Conservation (phyloP, 2,329 filamentous ascomycete species). For the Cordyceps farinosa region DNA sequence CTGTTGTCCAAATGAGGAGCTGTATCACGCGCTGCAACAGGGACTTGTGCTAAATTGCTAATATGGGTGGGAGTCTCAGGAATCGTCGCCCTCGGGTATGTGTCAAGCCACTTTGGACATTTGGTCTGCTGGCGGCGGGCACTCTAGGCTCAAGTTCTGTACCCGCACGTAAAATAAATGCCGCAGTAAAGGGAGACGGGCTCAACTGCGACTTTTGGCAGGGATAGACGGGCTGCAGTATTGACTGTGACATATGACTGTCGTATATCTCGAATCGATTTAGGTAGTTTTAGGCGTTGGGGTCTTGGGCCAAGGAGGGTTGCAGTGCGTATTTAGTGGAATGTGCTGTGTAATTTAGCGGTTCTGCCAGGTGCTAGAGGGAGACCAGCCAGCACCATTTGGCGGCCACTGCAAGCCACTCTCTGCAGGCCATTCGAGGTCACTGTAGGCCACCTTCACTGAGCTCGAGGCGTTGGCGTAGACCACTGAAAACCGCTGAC, state of each 20-base stretch:
- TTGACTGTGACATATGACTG: no score
- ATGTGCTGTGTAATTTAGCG: not conserved
- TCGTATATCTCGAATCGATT: not conserved
- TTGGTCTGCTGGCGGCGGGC: not conserved
- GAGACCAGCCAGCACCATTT: no score
- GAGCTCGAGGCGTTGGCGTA: not conserved
- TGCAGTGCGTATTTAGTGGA: not conserved
- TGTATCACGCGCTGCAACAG: conserved; percentile 2
- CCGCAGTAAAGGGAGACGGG: not conserved
- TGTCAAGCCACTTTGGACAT: conserved; percentile 6
- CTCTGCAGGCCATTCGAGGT: not conserved
- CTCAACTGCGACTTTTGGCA: no score
- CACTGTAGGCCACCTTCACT: not conserved
- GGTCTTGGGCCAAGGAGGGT: not conserved
- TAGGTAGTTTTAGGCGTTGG: not conserved
- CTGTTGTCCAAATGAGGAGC: conserved; percentile 4
- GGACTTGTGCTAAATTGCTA: not conserved
- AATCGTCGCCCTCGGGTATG: not conserved
- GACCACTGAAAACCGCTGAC: not conserved
- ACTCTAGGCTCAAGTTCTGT: not conserved
- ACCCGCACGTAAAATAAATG: conserved; percentile 4
- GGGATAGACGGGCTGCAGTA: no score
- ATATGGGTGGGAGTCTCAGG: not conserved
- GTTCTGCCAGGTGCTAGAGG: not conserved
- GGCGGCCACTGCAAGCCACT: no score